A percentile compares a stretch with the other conserved stretches of the same genome.
Conservation (phyloP, 2,329 filamentous ascomycete species). For the Aspergillus hiratsukae region DNA sequence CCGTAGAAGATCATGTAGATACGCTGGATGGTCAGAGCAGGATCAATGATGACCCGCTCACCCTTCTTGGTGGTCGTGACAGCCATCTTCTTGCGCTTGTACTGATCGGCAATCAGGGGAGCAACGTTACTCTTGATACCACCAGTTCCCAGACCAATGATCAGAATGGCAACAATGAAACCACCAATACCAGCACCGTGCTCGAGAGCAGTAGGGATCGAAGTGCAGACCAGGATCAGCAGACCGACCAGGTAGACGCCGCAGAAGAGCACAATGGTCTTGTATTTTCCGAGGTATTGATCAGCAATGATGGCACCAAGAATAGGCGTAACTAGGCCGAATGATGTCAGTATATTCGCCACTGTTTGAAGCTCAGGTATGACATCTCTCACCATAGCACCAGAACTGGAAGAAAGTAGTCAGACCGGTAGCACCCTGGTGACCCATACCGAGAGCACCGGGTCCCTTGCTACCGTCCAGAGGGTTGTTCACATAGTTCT, state of each 20-base stretch:
- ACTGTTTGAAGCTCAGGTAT: neutral
- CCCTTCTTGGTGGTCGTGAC: slow-evolving; percentile 41
- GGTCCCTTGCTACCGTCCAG: slow-evolving; percentile 35
- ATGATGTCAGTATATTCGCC: slow-evolving; percentile 1
- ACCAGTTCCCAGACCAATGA: slow-evolving; percentile 64
- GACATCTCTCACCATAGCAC: slow-evolving; percentile 42
- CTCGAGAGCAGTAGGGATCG: slow-evolving; percentile 49
- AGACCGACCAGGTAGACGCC: slow-evolving; percentile 56
- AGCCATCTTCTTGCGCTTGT: slow-evolving; percentile 53
- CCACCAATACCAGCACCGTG: slow-evolving; percentile 50
- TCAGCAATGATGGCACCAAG: slow-evolving; percentile 57
- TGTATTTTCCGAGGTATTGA: slow-evolving; percentile 58
- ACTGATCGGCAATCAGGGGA: slow-evolving; percentile 62
- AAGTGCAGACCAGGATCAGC: slow-evolving; percentile 52
- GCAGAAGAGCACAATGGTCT: slow-evolving; percentile 55
- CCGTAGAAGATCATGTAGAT: slow-evolving; percentile 73
- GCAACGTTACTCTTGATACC: slow-evolving; percentile 65
- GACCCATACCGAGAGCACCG: slow-evolving; percentile 42
- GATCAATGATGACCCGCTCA: slow-evolving; percentile 61
- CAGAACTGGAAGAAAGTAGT: slow-evolving; percentile 54
- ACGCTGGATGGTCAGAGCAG: slow-evolving; percentile 60
- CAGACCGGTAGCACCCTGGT: slow-evolving; percentile 46
- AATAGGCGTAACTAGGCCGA: slow-evolving; percentile 48
- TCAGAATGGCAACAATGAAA: slow-evolving; percentile 54
- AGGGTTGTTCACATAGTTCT: slow-evolving; percentile 51